phyloP scores from a whole-genome alignment of 306 rosid species.

The Rosa persica region DNA sequence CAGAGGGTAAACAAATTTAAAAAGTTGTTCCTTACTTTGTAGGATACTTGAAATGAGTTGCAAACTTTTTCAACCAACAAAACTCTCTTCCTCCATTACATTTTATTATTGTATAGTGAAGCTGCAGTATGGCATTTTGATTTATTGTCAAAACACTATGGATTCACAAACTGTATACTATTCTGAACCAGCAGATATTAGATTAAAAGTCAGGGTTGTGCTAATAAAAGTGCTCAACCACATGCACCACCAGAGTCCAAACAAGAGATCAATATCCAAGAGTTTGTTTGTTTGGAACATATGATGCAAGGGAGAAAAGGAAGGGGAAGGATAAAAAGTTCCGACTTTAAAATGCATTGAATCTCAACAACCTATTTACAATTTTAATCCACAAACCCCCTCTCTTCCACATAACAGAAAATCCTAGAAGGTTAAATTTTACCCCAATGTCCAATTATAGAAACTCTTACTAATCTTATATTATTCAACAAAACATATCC shows the following conservation, averaged over 20 bases:
- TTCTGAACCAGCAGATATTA: neutral
- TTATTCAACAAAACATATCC: neutral
- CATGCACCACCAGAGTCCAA: neutral
- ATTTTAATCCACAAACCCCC: neutral
- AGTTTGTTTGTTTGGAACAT: neutral
- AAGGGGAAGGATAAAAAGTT: neutral
- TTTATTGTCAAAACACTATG: neutral
- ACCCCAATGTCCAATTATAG: neutral
- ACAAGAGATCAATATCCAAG: neutral
- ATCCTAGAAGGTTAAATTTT: neutral
- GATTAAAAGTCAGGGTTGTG: neutral
- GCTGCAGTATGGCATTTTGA: neutral
- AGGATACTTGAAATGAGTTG: neutral
- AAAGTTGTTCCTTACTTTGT: neutral
- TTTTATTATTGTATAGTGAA: conserved; percentile 2
- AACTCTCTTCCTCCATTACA: neutral
- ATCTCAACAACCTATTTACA: neutral
- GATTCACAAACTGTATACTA: neutral
- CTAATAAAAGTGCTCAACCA: neutral
- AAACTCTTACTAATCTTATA: neutral
- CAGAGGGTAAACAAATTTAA: neutral
- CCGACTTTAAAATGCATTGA: neutral
- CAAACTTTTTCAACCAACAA: neutral
- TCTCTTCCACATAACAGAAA: neutral
- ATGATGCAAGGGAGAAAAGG: neutral